Evolutionary conservation across 768 basidiomycete genomes (phyloP), one percentile per base, ranked within the genome.

Genomic region (Hysterangium stoloniferum): DNA sequence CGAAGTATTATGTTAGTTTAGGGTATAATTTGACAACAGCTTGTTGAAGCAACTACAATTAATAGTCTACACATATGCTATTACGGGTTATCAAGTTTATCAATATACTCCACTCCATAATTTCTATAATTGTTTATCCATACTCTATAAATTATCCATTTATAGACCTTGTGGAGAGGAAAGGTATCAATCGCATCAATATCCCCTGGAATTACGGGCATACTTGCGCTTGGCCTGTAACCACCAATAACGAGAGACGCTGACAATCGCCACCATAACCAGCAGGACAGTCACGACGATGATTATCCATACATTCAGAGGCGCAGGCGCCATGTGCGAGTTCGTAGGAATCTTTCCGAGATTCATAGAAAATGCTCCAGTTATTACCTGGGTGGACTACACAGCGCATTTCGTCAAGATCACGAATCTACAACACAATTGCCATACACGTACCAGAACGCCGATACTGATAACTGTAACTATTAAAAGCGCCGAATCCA

Each of bases 341-440:
- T 3, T 88, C 56, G 4, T 55, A 62, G 36, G 49, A 15, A 51
- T 4, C 22, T 20, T 29, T 4, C 48, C 48, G 11, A 83, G 57
- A 59, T 96, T 95, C 62, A 81, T 67, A 3, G 85, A 84, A 59
- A 79, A 77, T 12, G 77, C 20, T 37, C 85, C 90, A 89, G 61
- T 8, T 48, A 46, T 19, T 40, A 22, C 24, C 44, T 48, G 48
- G 42, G 22, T 12, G 38, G 41, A n/a, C 46, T 19, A 54, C 42
- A 38, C 6, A n/a, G 24, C 20, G 32, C 40, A 24, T 20, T 29
- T 31, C 4, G 6, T 24, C 6, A 36, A 20, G 8, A 19, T 61
- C 76, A 38, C 56, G n/a, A 85, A 82, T 82, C 31, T 76, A 68
- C 31, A 79, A 49, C 5, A 81, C 5, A 42, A 40, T 1, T n/a